These are phyloP conservation scores for Coniochaeta ligniaria DNA, from an alignment of 2,329 filamentous ascomycete genomes.

Conservation along the genomic window DNA sequence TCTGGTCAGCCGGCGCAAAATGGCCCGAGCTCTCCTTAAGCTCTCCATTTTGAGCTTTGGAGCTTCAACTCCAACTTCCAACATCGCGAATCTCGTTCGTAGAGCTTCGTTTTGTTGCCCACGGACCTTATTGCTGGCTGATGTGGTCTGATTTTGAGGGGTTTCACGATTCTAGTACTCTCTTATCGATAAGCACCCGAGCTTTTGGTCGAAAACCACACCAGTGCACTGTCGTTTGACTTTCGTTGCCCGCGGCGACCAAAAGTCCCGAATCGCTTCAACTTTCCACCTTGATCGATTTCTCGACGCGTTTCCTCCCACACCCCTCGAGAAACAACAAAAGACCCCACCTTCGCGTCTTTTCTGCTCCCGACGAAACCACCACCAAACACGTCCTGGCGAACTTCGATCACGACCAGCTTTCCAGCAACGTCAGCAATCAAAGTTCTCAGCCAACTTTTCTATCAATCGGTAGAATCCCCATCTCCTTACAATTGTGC, in stretches of 20 bases:
- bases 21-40: neutral
- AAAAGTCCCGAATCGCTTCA: neutral
- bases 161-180: neutral
- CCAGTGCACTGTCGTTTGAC: neutral
- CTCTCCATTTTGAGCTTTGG: neutral
- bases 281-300: neutral
- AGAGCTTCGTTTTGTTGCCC: neutral
- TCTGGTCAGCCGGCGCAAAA: neutral
- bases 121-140: neutral
- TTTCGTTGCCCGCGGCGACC: neutral
- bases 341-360: neutral
- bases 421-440: neutral
- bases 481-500: neutral
- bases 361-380: neutral
- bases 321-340: neutral
- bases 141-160: neutral
- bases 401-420: neutral
- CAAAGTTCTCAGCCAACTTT: neutral
- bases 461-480: slow-evolving; percentile 1
- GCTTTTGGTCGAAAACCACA: neutral
- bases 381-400: neutral
- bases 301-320: neutral
- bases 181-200: neutral
- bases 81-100: neutral
- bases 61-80: neutral